Base-by-base conservation (phyloP, 768 basidiomycete genomes). In the Asterophora lycoperdoides region DNA sequence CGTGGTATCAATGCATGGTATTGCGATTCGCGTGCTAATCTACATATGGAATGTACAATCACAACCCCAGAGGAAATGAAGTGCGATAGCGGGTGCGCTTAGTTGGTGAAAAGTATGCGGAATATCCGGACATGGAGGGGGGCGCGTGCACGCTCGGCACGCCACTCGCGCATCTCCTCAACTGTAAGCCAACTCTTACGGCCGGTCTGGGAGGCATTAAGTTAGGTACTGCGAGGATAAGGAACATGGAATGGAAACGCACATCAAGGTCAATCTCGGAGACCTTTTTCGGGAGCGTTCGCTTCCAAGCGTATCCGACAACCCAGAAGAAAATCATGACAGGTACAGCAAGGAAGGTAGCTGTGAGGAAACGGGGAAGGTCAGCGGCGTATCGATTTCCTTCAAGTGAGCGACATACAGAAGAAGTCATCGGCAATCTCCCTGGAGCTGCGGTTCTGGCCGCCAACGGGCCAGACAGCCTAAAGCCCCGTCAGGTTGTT, bases 161-260 rank as follows among this genome's bases (percentile, higher is more conserved):
- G 71, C 54, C 64, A 74, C 67, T 63, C 61, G 37, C 69, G 63
- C 73, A 75, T 74, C 53, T 75, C 69, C 44, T 71, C 70, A 3
- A 66, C 72, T 4, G 72, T 75, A 20, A 72, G 60, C 73, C 73
- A 75, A 55, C 68, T 70, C 65, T 74, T 75, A 48, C 73, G 71
- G 38, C 71, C 72, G 53, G 72, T 63, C 67, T 68, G 36, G 30
- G 29, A 38, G 18, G 28, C 20, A 50, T 9, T 23, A 44, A 23
- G 9, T 44, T 8, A 45, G 11, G 38, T 5, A 46, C 1, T 17
- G 34, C 17, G 15, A 44, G 46, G 10, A 15, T 13, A 14, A 8
- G 13, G 26, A 19, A 41, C 3, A 29, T 17, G 23, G 32, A 18
- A 17, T n/a, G 23, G 33, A 38, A 19, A 57, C 65, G 29, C 38